Base-by-base conservation (phyloP, 768 basidiomycete species). In the Trametes cingulata region DNA sequence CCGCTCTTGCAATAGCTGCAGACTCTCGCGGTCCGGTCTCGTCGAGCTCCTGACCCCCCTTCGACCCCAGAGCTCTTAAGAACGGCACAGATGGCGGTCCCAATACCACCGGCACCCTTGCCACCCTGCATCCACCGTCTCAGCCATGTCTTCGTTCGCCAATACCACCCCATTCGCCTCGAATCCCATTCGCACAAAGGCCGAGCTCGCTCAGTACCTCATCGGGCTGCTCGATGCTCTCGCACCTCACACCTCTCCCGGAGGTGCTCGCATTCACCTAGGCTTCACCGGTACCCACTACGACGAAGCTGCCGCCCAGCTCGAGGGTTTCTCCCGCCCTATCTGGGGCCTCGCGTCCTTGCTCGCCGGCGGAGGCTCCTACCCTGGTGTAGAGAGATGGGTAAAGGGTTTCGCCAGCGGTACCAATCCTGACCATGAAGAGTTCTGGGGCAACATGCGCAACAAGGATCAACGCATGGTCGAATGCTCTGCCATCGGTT, bases 391-490 rank as follows among this genome's bases (percentile, higher is more conserved):
- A 5, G 75, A 82, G 48, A 74, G 87, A 43, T 91, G 88, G 88
- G 72, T 85, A 5, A 71, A 78, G 51, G 90, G 90, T 3, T 82
- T 91, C 63, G 78, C 78, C 25, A 84, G 78, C 63, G 89, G 89
- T 1, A 88, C 86, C n/a, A 78, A 92, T 69, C 86, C 87, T 1
- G 71, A 76, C 5, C 78, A 80, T 52, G 77, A 79, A 2, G 90
- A 91, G 73, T 90, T 87, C 71, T 92, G 89, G 89, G 89, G 88
- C 3, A 73, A 81, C 59, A 89, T 89, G 79, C 79, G 82, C 57
- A 82, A 87, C 67, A 87, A 84, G 71, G 89, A 90, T 71, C 88
- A 91, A 72, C 74, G 89, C 40, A 92, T 91, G 90, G 90, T 91
- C 1, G 90, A 90, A 70, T 90, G 88, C 74, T 85, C 85, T 56